phyloP scores from a whole-genome alignment of 306 rosid species.

The Begonia masoniana region DNA sequence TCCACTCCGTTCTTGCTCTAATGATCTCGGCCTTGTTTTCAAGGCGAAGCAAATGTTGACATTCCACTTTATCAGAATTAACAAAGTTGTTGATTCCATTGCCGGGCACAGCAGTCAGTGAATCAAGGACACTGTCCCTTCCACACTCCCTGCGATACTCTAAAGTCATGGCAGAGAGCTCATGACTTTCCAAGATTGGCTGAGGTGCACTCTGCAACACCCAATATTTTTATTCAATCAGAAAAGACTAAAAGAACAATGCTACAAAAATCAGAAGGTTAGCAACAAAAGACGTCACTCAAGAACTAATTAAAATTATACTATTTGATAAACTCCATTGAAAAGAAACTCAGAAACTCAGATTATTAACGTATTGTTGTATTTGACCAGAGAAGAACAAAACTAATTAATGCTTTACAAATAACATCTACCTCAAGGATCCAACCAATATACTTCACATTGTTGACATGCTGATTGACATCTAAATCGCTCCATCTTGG shows the following conservation, averaged over 20 bases:
- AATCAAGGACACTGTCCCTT: constrained; percentile 86
- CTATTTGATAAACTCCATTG: no score
- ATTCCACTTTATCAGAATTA: constrained; percentile 44
- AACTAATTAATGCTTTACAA: not conserved
- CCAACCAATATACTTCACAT: constrained; percentile 99
- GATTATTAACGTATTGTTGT: not conserved
- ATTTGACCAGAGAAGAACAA: not conserved
- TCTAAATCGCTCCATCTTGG: constrained; percentile 96
- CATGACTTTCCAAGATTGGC: constrained; percentile 85
- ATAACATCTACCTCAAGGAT: constrained; percentile 66
- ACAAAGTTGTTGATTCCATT: constrained; percentile 42
- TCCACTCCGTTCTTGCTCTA: constrained; percentile 87
- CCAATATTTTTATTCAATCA: constrained; percentile 6
- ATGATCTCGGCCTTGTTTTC: constrained; percentile 83
- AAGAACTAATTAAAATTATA: no score
- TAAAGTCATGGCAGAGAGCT: constrained; percentile 60
- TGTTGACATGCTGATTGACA: constrained; percentile 94
- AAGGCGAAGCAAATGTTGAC: constrained; percentile 89
- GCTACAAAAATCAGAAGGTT: not conserved
- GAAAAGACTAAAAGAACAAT: not conserved
- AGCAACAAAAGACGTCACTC: no score
- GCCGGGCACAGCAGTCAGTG: constrained; percentile 54
- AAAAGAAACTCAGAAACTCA: no score
- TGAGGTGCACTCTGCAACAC: constrained; percentile 87
- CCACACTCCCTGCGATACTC: constrained; percentile 99